A percentile compares a stretch with the other conserved stretches of the same genome.
phyloP scores from a whole-genome alignment of 2,329 filamentous ascomycete species.

The Emericellopsis cladophorae region DNA sequence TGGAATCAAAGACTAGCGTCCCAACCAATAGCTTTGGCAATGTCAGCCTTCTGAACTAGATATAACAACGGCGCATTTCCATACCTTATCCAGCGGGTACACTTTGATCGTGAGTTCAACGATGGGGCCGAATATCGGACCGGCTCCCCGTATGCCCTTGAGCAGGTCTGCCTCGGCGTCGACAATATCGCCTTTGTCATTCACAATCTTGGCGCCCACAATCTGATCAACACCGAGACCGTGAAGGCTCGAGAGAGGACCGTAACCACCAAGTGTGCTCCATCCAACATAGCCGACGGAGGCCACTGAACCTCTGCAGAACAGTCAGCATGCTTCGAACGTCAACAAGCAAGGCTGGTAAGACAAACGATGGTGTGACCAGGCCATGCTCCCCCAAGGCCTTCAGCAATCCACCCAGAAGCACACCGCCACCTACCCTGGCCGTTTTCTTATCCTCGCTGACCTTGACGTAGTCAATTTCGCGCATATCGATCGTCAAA shows the following conservation, averaged over 20 bases:
- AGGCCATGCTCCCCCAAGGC: constrained; percentile 1
- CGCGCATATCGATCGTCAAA: constrained; percentile 1
- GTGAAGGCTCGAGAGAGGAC: constrained; percentile 11
- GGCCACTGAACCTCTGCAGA: too few relatives aligned
- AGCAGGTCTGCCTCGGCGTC: constrained; percentile 13
- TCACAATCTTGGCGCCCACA: constrained; percentile 14
- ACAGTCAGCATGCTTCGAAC: too few relatives aligned
- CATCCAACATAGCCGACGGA: constrained; percentile 20
- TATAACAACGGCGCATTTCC: background rate
- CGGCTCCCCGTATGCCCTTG: constrained; percentile 13
- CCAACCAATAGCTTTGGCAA: background rate
- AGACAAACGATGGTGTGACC: constrained; percentile 1
- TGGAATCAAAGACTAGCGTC: background rate
- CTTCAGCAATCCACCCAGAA: constrained; percentile 16
- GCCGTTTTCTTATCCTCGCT: constrained; percentile 2
- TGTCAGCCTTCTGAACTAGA: background rate
- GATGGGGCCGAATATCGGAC: constrained; percentile 13
- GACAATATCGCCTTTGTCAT: constrained; percentile 11
- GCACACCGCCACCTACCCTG: constrained; percentile 1
- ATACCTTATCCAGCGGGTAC: constrained; percentile 5
- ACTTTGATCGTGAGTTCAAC: constrained; percentile 13
- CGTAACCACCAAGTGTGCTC: constrained; percentile 21
- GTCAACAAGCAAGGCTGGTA: too few relatives aligned
- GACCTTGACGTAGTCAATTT: background rate
- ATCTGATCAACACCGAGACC: constrained; percentile 24